Conservation (phyloP, 179 eudicot genomes). For the Vitellaria paradoxa region DNA sequence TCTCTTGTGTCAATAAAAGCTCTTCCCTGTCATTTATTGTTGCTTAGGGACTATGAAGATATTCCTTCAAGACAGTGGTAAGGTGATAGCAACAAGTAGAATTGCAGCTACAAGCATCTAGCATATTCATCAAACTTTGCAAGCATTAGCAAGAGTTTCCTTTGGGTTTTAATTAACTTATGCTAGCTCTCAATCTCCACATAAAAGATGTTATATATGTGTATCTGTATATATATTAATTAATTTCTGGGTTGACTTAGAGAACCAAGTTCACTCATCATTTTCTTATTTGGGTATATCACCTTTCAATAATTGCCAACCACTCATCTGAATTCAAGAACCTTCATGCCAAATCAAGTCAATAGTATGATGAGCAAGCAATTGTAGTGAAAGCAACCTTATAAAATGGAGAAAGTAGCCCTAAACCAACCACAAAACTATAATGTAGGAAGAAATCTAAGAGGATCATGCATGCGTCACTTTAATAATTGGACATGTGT, state of each 20-base stretch:
- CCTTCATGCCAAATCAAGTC: slow-evolving; percentile 9
- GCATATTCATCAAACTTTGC: not conserved
- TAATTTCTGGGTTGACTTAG: not conserved
- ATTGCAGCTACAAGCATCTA: not conserved
- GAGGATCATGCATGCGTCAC: not conserved
- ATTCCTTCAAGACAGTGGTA: not conserved
- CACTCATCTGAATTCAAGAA: not conserved
- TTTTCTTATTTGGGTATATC: no score
- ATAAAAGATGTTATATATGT: no score
- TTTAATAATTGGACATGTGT: not conserved
- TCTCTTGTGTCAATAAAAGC: not conserved
- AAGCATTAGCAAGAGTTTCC: not conserved
- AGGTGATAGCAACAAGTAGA: not conserved
- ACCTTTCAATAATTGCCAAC: not conserved
- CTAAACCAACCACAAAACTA: slow-evolving; percentile 2
- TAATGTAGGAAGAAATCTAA: not conserved
- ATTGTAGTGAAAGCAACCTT: slow-evolving; percentile 13
- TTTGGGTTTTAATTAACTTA: no score
- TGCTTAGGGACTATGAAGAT: not conserved
- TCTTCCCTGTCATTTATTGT: not conserved
- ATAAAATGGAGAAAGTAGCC: not conserved
- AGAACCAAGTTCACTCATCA: not conserved
- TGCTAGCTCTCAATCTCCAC: no score
- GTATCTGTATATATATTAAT: no score
- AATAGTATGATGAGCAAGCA: not conserved